Evolutionary conservation across 73 alveolate species (phyloP).

Genomic region (Paramecium octaurelia): DNA sequence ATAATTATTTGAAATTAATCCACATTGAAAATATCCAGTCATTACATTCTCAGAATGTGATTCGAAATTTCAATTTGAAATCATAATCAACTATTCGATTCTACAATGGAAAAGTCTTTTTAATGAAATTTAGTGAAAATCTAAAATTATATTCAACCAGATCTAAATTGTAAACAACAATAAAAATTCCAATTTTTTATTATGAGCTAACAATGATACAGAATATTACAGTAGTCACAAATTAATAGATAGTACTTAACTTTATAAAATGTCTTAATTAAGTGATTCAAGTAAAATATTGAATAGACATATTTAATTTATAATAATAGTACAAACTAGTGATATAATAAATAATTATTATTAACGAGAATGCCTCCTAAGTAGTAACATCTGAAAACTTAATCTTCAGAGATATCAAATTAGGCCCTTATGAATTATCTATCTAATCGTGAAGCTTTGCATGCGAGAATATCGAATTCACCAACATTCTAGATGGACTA

Average conservation of each 20-base stretch:
- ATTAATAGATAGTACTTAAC: background rate
- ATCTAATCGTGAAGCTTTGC: background rate
- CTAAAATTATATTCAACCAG: background rate
- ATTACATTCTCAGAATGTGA: background rate
- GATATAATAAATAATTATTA: background rate
- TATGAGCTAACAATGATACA: background rate
- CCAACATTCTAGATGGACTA: background rate
- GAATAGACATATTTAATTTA: background rate
- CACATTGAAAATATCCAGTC: too few relatives aligned
- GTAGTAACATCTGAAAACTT: slow-evolving; percentile 24
- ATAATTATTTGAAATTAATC: too few relatives aligned
- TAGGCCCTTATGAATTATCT: slow-evolving; percentile 29
- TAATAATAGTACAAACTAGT: background rate
- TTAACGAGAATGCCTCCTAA: slow-evolving; percentile 29
- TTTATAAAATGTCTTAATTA: background rate
- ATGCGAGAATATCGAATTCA: background rate
- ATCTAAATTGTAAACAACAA: too few relatives aligned
- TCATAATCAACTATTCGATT: background rate
- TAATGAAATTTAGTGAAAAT: too few relatives aligned
- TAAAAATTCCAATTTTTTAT: background rate
- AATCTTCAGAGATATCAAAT: slow-evolving; percentile 4
- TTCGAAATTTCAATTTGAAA: too few relatives aligned
- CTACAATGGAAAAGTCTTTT: background rate
- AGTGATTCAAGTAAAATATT: background rate
- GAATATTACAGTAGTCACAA: too few relatives aligned